phyloP scores from a whole-genome alignment of 2,329 filamentous ascomycete species.

The Hymenoscyphus occultus region DNA sequence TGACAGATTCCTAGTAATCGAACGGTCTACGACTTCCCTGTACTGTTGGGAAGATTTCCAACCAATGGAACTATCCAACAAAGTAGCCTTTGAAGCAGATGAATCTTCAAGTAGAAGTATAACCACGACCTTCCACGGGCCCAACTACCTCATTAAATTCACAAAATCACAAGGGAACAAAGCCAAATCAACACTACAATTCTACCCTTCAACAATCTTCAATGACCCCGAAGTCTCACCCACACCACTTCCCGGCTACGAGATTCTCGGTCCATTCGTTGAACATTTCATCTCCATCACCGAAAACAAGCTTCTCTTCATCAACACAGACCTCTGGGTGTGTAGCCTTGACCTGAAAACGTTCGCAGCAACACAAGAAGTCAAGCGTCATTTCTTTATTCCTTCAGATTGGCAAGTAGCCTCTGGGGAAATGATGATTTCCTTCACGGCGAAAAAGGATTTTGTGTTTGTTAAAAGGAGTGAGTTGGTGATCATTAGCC shows the following conservation, averaged over 20 bases:
- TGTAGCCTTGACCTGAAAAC: constrained; percentile 29
- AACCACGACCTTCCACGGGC: not conserved
- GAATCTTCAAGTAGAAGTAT: not conserved
- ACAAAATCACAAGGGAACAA: not conserved
- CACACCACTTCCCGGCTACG: not conserved
- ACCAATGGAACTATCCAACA: not conserved
- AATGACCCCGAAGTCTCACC: not conserved
- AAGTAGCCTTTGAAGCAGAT: not conserved
- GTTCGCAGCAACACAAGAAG: not conserved
- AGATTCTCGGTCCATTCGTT: constrained; percentile 5
- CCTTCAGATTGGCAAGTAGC: constrained; percentile 22
- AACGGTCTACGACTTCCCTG: not conserved
- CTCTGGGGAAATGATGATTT: constrained; percentile 17
- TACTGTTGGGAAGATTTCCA: not conserved
- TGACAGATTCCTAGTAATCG: not conserved
- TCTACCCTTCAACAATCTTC: not conserved
- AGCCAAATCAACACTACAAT: not conserved
- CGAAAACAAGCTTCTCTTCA: constrained; percentile 25
- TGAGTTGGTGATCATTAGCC: constrained; percentile 20
- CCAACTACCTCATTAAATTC: not conserved
- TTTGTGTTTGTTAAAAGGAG: constrained; percentile 21
- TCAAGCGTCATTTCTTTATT: constrained; percentile 24
- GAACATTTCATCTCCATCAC: constrained; percentile 20
- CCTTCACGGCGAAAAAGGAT: constrained; percentile 15
- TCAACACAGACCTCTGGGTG: constrained; percentile 32